These are phyloP conservation scores for Chaetoceros muelleri DNA, from an alignment of 108 stramenopile species.

Conservation along the genomic window DNA sequence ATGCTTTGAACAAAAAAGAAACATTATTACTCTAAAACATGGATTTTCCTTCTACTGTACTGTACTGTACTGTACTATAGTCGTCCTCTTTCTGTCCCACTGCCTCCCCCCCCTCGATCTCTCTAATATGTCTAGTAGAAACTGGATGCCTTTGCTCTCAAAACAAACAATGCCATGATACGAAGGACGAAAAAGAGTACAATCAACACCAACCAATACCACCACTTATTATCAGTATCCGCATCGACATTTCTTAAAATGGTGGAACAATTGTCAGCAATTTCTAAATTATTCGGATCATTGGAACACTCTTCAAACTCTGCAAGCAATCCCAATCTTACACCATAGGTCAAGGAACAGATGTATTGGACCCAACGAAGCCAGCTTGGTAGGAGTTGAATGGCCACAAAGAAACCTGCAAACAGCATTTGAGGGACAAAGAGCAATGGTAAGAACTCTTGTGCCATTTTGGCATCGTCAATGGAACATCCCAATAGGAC, in stretches of 20 bases:
- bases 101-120: too few relatives aligned
- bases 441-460: slow-evolving; percentile 55
- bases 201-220: slow-evolving; percentile 35
- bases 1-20: too few relatives aligned
- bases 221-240: slow-evolving; percentile 23
- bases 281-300: slow-evolving; percentile 4
- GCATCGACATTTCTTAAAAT: slow-evolving; percentile 10
- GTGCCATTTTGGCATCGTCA: slow-evolving; percentile 51
- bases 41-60: too few relatives aligned
- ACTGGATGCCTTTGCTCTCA: slow-evolving; percentile 56
- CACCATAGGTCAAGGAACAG: slow-evolving; percentile 53
- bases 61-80: too few relatives aligned
- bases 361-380: slow-evolving; percentile 65
- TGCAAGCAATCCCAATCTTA: slow-evolving; percentile 45
- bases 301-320: slow-evolving; percentile 32
- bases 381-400: slow-evolving; percentile 56
- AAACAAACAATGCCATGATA: slow-evolving; percentile 32
- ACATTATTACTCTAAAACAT: too few relatives aligned
- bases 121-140: slow-evolving; percentile 27
- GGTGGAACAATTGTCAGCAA: slow-evolving; percentile 8
- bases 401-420: slow-evolving; percentile 65
- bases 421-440: slow-evolving; percentile 86
- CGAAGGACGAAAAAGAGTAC: slow-evolving; percentile 45
- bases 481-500: slow-evolving; percentile 55
- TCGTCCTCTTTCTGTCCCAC: too few relatives aligned